Evolutionary conservation across 169 alveolate species (phyloP).

Genomic region (Plasmodium gonderi): DNA sequence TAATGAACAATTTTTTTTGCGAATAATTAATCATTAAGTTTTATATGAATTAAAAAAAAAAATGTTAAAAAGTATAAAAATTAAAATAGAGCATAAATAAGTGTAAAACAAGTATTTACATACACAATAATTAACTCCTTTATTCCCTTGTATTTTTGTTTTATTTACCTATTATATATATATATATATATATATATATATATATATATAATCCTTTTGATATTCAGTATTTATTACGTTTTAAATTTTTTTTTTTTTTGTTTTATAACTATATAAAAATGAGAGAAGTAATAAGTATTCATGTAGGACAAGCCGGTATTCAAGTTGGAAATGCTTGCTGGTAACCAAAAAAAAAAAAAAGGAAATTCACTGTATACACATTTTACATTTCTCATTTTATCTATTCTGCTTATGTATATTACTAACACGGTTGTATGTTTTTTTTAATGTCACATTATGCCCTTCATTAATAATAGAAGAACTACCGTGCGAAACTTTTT

Average conservation of each 20-base stretch:
- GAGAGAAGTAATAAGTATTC: conserved; percentile 94
- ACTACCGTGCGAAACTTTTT: background rate
- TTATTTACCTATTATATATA: background rate
- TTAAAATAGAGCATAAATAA: background rate
- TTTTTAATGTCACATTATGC: background rate
- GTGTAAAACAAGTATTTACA: background rate
- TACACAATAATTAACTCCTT: conserved; percentile 19
- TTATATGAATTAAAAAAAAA: background rate
- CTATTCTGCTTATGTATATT: background rate
- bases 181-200: no score
- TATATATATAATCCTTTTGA: background rate
- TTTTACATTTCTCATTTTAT: conserved; percentile 1
- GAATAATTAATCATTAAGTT: background rate
- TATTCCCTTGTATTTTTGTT: conserved; percentile 6
- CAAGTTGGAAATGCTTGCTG: conserved; percentile 95
- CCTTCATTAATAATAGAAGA: background rate
- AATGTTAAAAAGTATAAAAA: background rate
- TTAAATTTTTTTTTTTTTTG: conserved; percentile 38
- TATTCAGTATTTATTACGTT: conserved; percentile 34
- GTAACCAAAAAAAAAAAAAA: conserved; percentile 32
- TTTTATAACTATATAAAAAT: conserved; percentile 37
- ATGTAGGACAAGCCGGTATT: conserved; percentile 99
- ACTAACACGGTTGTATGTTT: background rate
- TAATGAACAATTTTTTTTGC: background rate
- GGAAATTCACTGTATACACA: background rate